Percentiles rank a stretch among this genome's conserved stretches.
phyloP scores from a whole-genome alignment of 1,139 yeast genomes.

The Taphrina populina region DNA sequence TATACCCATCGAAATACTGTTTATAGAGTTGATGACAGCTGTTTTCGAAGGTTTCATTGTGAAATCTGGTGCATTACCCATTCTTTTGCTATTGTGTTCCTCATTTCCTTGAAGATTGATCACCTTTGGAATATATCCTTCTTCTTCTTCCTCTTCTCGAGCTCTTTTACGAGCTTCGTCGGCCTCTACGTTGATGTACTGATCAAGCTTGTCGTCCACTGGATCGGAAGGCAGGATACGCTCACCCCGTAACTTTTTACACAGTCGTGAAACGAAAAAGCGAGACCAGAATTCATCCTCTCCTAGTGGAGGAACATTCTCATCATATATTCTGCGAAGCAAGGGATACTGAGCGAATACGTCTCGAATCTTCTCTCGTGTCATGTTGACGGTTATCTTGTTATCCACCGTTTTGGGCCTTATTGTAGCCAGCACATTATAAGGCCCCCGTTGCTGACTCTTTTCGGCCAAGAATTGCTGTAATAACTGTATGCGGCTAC shows the following conservation, averaged over 20 bases:
- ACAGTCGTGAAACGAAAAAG: slow-evolving; percentile 83
- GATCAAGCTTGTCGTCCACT: slow-evolving; percentile 81
- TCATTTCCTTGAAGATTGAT: slow-evolving; percentile 77
- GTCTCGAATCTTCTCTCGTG: slow-evolving; percentile 84
- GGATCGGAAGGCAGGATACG: slow-evolving; percentile 70
- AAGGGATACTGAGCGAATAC: slow-evolving; percentile 92
- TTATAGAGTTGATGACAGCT: slow-evolving; percentile 75
- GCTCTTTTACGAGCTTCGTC: slow-evolving; percentile 40
- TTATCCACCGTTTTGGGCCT: slow-evolving; percentile 72
- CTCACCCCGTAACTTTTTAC: slow-evolving; percentile 86
- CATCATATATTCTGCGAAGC: slow-evolving; percentile 84
- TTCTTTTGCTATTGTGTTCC: slow-evolving; percentile 70
- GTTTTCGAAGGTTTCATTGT: slow-evolving; percentile 70
- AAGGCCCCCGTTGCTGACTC: slow-evolving; percentile 87
- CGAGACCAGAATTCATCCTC: slow-evolving; percentile 98
- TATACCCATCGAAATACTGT: slow-evolving; percentile 80
- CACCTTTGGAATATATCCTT: slow-evolving; percentile 45
- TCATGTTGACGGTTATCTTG: slow-evolving; percentile 77
- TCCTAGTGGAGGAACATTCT: slow-evolving; percentile 79
- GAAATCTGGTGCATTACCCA: slow-evolving; percentile 80
- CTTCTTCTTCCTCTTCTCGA: slow-evolving; percentile 38
- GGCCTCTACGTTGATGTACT: slow-evolving; percentile 50
- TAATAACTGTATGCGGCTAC: slow-evolving; percentile 71
- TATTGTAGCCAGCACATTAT: slow-evolving; percentile 87
- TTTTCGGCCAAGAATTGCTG: slow-evolving; percentile 82